Evolutionary conservation across 192 early-diverging fungal species (phyloP).

Genomic region (Mortierella antarctica): DNA sequence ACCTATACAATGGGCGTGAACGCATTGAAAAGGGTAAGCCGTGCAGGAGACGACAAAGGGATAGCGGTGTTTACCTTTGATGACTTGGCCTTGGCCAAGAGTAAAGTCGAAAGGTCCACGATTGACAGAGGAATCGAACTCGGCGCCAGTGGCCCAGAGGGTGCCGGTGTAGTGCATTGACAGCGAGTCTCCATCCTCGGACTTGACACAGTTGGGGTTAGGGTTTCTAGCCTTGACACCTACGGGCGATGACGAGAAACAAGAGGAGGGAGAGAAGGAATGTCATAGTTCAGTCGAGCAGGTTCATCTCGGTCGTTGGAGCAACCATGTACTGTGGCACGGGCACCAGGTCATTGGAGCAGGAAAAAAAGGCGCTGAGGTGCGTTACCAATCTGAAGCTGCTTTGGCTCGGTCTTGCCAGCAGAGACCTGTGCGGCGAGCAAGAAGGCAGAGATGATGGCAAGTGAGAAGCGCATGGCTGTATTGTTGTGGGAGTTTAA

Average conservation of each 20-base stretch:
- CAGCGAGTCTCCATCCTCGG: slow-evolving; percentile 63
- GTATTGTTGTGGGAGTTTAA: neutral
- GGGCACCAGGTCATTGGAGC: neutral
- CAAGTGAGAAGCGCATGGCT: slow-evolving; percentile 37
- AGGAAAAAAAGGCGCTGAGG: neutral
- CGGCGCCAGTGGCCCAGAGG: slow-evolving; percentile 66
- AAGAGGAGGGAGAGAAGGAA: neutral
- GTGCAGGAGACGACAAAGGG: neutral
- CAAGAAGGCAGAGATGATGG: slow-evolving; percentile 19
- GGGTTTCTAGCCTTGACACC: slow-evolving; percentile 51
- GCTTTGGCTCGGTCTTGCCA: slow-evolving; percentile 19
- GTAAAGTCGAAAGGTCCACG: slow-evolving; percentile 79
- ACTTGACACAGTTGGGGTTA: slow-evolving; percentile 50
- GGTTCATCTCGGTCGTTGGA: neutral
- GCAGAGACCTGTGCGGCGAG: slow-evolving; percentile 23
- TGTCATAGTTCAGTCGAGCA: neutral
- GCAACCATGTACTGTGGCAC: neutral
- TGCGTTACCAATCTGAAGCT: slow-evolving; percentile 34
- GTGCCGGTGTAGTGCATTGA: slow-evolving; percentile 84
- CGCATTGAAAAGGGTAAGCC: neutral
- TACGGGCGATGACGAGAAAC: slow-evolving; percentile 11
- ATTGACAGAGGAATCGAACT: slow-evolving; percentile 79
- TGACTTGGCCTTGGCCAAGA: slow-evolving; percentile 70
- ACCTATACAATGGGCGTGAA: too few species aligned
- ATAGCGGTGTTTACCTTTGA: slow-evolving; percentile 63